Base-by-base conservation (phyloP, 1,139 yeast species). In the Suhomyces choctaworum region DNA sequence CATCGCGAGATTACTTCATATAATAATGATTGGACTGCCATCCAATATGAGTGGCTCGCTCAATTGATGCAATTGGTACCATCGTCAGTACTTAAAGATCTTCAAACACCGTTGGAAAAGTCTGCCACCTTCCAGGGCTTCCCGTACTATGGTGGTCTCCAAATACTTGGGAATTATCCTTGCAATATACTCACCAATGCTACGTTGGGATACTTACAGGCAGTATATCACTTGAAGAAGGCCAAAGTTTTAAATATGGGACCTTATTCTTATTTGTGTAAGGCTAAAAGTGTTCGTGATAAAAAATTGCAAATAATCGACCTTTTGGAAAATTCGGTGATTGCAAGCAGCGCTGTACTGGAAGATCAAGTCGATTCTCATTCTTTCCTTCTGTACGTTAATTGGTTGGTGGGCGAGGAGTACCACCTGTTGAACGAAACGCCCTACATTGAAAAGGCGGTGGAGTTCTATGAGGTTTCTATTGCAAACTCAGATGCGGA, bases 11-110 rank as follows among this genome's bases (percentile, higher is more conserved):
- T 30, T 5, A 12, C 19, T 3, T 13, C 33, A 2, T 32, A 30
- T 17, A 49, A 49, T 13, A 39, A 37, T 22, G 54, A 63, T 20
- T 76, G 82, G 81, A 41, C 62, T 1, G 62, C 76, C 0, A 46
- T 59, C n/a, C 76, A 57, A 48, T 66, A 56, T 41, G 65, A 74
- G 31, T 75, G 84, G 79, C 58, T 83, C 6, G 86, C 80, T 0
- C 76, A 80, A 35, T 54, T 84, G 16, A 62, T 81, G 40, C 64
- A 62, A 9, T 34, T 59, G 16, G 58, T 75, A 1, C 80, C 81
- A 0, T 60, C 57, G 5, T 58, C 68, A 3, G 54, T 77, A 1
- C 65, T 37, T 2, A 33, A 33, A 13, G 28, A 28, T 8, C 26
- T 28, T 2, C 34, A 27, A 13, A 23, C 31, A 7, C 32, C 26